A percentile compares a stretch with the other conserved stretches of the same genome.
Evolutionary conservation across 306 rosid species (phyloP).

Genomic region (Mucuna pruriens): DNA sequence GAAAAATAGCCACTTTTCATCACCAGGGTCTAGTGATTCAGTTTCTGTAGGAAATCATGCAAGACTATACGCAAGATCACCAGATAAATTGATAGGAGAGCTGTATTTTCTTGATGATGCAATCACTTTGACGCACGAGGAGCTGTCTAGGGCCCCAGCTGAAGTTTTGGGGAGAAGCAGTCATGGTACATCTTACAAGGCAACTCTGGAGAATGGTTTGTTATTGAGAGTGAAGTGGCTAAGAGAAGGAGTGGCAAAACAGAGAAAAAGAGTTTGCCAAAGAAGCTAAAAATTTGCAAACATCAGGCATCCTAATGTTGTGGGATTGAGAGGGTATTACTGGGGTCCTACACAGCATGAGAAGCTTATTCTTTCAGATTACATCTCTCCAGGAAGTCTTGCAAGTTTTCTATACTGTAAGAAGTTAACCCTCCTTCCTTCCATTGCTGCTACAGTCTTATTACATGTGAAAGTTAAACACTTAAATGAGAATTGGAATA

Average conservation of each 20-base stretch:
- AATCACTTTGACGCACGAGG: slow-evolving; percentile 68
- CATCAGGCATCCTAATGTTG: slow-evolving; percentile 83
- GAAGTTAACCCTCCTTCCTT: slow-evolving; percentile 13
- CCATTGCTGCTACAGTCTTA: neutral
- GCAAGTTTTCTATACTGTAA: slow-evolving; percentile 79
- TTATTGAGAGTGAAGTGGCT: slow-evolving; percentile 82
- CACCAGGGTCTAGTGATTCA: slow-evolving; percentile 76
- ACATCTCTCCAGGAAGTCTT: slow-evolving; percentile 77
- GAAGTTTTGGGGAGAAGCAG: slow-evolving; percentile 85
- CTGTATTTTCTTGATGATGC: slow-evolving; percentile 76
- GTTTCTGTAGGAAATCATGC: slow-evolving; percentile 58
- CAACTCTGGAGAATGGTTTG: slow-evolving; percentile 67
- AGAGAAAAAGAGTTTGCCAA: slow-evolving; percentile 78
- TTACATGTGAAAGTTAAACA: neutral
- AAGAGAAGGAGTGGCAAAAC: slow-evolving; percentile 85
- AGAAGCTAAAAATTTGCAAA: slow-evolving; percentile 78
- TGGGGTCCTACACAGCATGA: slow-evolving; percentile 95
- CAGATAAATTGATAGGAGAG: slow-evolving; percentile 76
- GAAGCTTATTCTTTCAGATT: slow-evolving; percentile 84
- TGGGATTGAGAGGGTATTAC: slow-evolving; percentile 78
- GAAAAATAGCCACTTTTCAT: slow-evolving; percentile 64
- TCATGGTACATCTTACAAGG: slow-evolving; percentile 84
- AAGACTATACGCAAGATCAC: slow-evolving; percentile 69
- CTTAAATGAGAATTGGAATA: neutral
- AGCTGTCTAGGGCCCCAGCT: slow-evolving; percentile 80